Base-by-base conservation (phyloP, 2,329 filamentous ascomycete species). In the Fonsecaea monophora region DNA sequence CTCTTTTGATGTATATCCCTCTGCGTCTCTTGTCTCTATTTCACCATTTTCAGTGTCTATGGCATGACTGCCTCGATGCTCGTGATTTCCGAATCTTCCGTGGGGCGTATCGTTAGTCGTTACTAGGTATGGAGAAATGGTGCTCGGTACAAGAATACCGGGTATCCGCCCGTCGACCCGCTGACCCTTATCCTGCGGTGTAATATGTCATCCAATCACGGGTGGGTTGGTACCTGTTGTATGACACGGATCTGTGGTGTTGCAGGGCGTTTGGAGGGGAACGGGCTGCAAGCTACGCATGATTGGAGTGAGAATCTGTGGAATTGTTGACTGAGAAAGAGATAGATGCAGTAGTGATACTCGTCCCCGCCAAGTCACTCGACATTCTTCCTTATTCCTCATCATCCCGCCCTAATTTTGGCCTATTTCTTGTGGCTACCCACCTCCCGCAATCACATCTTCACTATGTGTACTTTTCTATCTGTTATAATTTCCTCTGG, bases 191-290 rank as follows among this genome's bases (percentile, higher is more conserved):
- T 30, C 59, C 45, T 50, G 45, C 45, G 45, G 45, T 50, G 45
- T 25, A 50, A 50, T 25, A 10, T 50, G 6, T 40, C 48, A 32
- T 40, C 59, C 59, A 61, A 61, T 53, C 15, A 45, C 32, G n/a
- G 32, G 32, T 21, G 32, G 18, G 10, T 5, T 32, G 21, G 7
- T 38, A 53, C 34, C 40, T 35, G 48, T 25, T 37, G 10, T 40
- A 53, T 53, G 42, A 40, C 45, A 53, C 59, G 34, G 15, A 40
- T 61, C 42, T 30, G 38, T 10, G 50, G 15, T 42, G 18, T 61
- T 48, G 35, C 18, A 61, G 59, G 59, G 59, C 59, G 59, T 42
- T 15, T 30, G 40, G 34, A 50, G 25, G 58, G 45, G 10, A n/a
- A 54, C 32, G 7, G 12, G 9, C 12, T 32, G 50, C 32, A 25